Evolutionary conservation across 192 early-diverging fungal species (phyloP).

Genomic region (Coemansia sp.): DNA sequence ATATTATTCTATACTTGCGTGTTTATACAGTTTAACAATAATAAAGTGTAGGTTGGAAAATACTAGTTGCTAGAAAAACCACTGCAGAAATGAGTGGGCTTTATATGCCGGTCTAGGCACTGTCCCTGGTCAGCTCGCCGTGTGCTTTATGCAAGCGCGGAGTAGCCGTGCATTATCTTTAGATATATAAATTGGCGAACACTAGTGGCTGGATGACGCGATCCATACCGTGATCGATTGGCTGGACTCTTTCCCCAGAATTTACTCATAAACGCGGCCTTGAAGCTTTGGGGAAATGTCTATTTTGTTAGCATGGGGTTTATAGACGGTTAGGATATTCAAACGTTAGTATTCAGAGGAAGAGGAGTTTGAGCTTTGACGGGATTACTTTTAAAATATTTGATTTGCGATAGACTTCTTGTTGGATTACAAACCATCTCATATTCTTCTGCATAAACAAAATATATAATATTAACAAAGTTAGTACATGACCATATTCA

Average conservation of each 20-base stretch:
- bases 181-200: too few relatives aligned
- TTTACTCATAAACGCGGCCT: not conserved
- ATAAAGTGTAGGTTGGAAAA: not conserved
- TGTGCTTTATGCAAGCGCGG: constrained; percentile 14
- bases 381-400: too few relatives aligned
- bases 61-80: not conserved
- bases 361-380: too few relatives aligned
- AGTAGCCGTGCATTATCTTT: constrained; percentile 16
- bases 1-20: constrained; percentile 8
- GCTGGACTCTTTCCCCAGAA: not conserved
- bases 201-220: constrained; percentile 7
- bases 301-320: too few relatives aligned
- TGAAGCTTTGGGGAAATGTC: not conserved
- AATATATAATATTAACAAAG: too few relatives aligned
- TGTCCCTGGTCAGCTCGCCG: not conserved
- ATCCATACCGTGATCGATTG: constrained; percentile 7
- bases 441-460: too few relatives aligned
- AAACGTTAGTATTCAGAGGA: too few relatives aligned
- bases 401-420: too few relatives aligned
- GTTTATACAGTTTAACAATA: not conserved
- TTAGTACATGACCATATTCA: too few relatives aligned
- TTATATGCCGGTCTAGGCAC: not conserved
- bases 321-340: too few relatives aligned
- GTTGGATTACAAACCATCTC: too few relatives aligned
- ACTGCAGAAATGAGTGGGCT: not conserved